phyloP scores from a whole-genome alignment of 2,329 filamentous ascomycete species.

The Pseudopithomyces maydicus region DNA sequence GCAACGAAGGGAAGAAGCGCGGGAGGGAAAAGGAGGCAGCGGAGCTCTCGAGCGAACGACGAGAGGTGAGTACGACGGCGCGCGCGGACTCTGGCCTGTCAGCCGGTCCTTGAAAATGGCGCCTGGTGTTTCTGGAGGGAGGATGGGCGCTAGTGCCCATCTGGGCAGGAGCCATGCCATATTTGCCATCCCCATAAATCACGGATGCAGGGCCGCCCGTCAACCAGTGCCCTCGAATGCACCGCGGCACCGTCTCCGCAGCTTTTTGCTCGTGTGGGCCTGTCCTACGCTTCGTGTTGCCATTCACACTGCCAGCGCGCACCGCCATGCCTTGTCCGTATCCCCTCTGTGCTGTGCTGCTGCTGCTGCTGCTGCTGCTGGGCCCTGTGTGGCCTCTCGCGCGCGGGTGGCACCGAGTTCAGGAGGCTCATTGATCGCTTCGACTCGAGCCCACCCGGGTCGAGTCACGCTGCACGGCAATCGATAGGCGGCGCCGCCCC shows the following conservation, averaged over 20 bases:
- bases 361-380: no score
- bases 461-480: no score
- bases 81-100: slow-evolving; percentile 7
- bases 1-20: slow-evolving; percentile 10
- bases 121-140: slow-evolving; percentile 1
- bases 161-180: slow-evolving; percentile 1
- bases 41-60: slow-evolving; percentile 3
- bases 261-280: background rate
- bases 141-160: slow-evolving; percentile 1
- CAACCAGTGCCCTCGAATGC: background rate
- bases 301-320: no score
- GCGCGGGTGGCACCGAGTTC: slow-evolving; percentile 1
- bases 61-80: background rate
- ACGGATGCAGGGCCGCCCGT: background rate
- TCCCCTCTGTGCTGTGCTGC: no score
- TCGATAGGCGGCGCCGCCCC: no score
- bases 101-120: slow-evolving; percentile 14
- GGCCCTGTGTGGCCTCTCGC: background rate
- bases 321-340: no score
- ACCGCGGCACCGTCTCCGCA: background rate
- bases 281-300: background rate
- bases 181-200: background rate
- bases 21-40: slow-evolving; percentile 5
- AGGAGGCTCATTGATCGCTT: background rate
- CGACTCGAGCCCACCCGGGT: no score